Conservation (phyloP, 2,329 filamentous ascomycete genomes). For the Rhinocladiella similis region DNA sequence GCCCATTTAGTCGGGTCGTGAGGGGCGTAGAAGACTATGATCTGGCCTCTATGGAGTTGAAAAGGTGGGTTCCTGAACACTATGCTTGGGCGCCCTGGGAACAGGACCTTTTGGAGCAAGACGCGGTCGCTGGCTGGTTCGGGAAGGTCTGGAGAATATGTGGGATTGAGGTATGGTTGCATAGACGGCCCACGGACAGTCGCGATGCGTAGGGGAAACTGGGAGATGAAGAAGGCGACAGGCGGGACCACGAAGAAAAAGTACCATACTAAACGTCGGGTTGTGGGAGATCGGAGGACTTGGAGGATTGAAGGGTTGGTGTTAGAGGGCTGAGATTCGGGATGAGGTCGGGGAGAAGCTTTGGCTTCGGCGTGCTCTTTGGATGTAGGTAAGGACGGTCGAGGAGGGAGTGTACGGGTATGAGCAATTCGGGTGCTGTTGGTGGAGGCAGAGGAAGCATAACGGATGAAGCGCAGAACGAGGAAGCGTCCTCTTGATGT, state of each 20-base stretch:
- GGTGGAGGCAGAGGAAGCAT: constrained; percentile 4
- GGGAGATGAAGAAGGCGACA: constrained; percentile 40
- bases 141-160: constrained; percentile 51
- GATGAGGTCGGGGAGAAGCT: neutral
- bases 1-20: constrained; percentile 47
- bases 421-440: constrained; percentile 2
- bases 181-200: constrained; percentile 60
- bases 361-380: neutral
- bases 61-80: constrained; percentile 51
- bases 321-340: neutral
- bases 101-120: constrained; percentile 30
- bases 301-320: neutral
- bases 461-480: neutral
- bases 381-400: neutral
- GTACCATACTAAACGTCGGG: constrained; percentile 18
- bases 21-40: constrained; percentile 61
- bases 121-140: constrained; percentile 41
- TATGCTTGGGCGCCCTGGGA: constrained; percentile 38
- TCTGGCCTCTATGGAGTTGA: constrained; percentile 67
- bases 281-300: constrained; percentile 3
- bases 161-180: constrained; percentile 73
- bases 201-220: constrained; percentile 41
- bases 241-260: constrained; percentile 36
- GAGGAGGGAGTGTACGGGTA: neutral
- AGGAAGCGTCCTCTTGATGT: constrained; percentile 2